Base-by-base conservation (phyloP, 2,329 filamentous ascomycete species). In the Ampelomyces quisqualis region DNA sequence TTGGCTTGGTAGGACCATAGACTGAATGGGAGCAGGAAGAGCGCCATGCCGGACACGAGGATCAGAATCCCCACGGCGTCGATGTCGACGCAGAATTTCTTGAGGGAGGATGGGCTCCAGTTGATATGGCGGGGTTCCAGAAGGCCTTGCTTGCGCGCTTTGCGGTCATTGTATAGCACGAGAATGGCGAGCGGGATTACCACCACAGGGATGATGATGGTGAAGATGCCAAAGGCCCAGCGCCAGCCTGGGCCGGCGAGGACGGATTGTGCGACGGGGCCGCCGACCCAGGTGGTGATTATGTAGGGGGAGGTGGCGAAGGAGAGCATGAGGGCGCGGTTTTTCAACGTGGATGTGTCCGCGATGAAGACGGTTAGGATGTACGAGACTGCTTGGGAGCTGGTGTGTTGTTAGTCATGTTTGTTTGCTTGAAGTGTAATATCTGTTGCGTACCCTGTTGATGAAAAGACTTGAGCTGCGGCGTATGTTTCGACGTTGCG, bases 21-120 rank as follows among this genome's bases (percentile, higher is more conserved):
- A 27, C 75, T 82, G 64, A 90, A 81, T 2, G 85, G 80, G 7
- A 90, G 76, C 11, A 90, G 71, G 60, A 90, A 81, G 10, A 88
- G 69, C 0, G 78, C 73, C 39, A 86, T 76, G 4, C 83, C 85
- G 1, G 70, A 72, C 2, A 77, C 74, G 35, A 86, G 73, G 5
- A 87, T 70, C 13, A 86, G 39, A 17, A 85, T 69, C 10, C 85
- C 84, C 5, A 81, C 5, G 1, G 79, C 51, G 58, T 87, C 84
- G 45, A 86, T 81, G 52, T 85, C 35, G 2, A 80, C 60, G 58
- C 88, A 85, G 46, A 87, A 84, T 52, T 86, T 79, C 43, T 77
- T 71, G 17, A 5, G 73, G 72, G 51, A 70, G 67, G n/a, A 68
- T 72, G 2, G 78, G 3, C 24, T 40, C 13, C 55, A 28, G n/a